Percentiles rank a stretch among this genome's conserved stretches.
Evolutionary conservation across 208 protist species (phyloP).

Genomic region (Histomonas meleagridis): DNA sequence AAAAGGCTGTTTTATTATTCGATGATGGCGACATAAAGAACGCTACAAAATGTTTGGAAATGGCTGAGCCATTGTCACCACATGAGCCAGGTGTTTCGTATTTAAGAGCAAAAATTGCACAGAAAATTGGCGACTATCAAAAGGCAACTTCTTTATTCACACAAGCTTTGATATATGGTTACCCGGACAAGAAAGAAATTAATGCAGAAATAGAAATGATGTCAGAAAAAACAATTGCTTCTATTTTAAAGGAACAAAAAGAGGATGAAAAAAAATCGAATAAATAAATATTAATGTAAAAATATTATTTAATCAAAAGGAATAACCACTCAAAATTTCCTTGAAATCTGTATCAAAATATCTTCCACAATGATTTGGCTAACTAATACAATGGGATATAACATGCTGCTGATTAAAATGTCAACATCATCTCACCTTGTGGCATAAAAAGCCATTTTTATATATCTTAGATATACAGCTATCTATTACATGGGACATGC

Average conservation of each 20-base stretch:
- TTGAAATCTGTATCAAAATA: no score
- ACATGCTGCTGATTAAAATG: no score
- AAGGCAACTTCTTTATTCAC: neutral
- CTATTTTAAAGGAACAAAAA: neutral
- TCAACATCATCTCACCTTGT: no score
- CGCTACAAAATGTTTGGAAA: neutral
- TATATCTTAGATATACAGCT: no score
- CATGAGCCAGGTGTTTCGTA: slow-evolving; percentile 8
- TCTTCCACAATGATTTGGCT: no score
- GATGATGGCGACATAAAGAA: neutral
- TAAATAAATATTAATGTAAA: no score
- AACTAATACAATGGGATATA: no score
- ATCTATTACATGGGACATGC: no score
- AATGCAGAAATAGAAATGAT: neutral
- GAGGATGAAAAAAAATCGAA: no score
- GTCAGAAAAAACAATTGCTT: neutral
- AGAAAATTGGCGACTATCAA: neutral
- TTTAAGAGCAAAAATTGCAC: neutral
- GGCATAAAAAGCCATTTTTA: no score
- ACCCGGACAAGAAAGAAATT: slow-evolving; percentile 28
- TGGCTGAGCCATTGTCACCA: neutral
- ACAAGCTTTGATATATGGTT: neutral
- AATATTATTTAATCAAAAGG: no score
- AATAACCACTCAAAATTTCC: no score
- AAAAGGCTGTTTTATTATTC: neutral